These are phyloP conservation scores for Termitomyces sp. DNA, from an alignment of 768 basidiomycete species.

Conservation along the genomic window DNA sequence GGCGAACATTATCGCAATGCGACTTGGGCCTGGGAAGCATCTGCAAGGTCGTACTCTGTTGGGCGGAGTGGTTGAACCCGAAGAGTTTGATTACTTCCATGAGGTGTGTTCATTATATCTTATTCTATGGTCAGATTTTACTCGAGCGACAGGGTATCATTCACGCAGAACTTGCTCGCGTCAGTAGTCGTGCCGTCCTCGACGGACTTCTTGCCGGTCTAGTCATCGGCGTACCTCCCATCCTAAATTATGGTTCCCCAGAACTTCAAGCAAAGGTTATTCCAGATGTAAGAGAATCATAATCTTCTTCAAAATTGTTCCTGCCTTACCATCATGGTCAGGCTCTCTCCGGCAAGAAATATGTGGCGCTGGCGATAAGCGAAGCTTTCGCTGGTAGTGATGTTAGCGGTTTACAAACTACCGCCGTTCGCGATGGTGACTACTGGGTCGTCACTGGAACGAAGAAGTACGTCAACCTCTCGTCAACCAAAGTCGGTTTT, in stretches of 20 bases:
- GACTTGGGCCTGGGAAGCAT: conserved; percentile 88
- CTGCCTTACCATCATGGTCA: conserved; percentile 11
- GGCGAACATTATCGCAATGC: conserved; percentile 81
- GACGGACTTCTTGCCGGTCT: conserved; percentile 81
- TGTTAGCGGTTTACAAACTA: conserved; percentile 80
- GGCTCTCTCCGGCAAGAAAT: conserved; percentile 71
- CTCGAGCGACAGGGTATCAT: conserved; percentile 55
- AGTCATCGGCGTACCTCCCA: conserved; percentile 87
- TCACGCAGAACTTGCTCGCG: conserved; percentile 77
- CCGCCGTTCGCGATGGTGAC: conserved; percentile 81
- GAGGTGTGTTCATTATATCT: conserved; percentile 46
- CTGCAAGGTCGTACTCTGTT: conserved; percentile 74
- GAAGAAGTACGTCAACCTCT: conserved; percentile 62
- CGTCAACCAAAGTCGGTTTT: background rate
- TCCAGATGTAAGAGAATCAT: conserved; percentile 47
- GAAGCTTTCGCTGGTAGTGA: conserved; percentile 94
- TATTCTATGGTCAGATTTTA: background rate
- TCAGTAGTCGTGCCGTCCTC: conserved; percentile 82
- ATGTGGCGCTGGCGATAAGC: conserved; percentile 85
- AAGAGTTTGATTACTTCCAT: conserved; percentile 94
- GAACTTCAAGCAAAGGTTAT: conserved; percentile 70
- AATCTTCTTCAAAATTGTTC: background rate
- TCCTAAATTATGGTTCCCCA: conserved; percentile 83
- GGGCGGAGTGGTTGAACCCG: conserved; percentile 71
- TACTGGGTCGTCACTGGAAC: conserved; percentile 89